Conservation (phyloP, 805 yeast genomes). For the Candida ficus region DNA sequence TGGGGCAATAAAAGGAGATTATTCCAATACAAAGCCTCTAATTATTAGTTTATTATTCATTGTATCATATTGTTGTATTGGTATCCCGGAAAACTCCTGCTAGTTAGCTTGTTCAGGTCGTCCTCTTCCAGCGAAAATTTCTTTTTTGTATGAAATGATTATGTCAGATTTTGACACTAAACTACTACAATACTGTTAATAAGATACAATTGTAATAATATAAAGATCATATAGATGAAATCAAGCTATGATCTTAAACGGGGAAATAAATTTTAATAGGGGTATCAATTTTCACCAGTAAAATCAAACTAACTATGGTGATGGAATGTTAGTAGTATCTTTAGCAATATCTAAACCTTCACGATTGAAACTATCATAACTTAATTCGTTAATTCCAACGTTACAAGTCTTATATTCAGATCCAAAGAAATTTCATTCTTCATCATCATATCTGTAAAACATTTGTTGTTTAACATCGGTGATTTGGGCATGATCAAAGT, state of each 20-base stretch:
- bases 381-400: conserved; percentile 13
- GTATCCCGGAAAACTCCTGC: background rate
- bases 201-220: too few relatives aligned
- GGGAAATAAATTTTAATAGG: background rate
- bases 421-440: conserved; percentile 24
- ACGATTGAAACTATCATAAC: conserved; percentile 16
- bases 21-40: background rate
- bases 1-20: background rate
- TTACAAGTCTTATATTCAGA: conserved; percentile 16
- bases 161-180: too few relatives aligned
- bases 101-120: too few relatives aligned
- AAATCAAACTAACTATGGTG: conserved; percentile 9
- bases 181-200: too few relatives aligned
- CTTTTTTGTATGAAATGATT: background rate
- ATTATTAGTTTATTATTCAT: too few relatives aligned
- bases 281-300: too few relatives aligned
- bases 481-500: conserved; percentile 23
- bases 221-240: background rate
- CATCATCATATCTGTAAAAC: conserved; percentile 18
- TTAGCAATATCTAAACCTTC: conserved; percentile 19
- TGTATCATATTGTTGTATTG: background rate
- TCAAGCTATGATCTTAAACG: background rate
- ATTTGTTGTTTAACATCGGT: conserved; percentile 22
- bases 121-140: background rate
- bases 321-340: conserved; percentile 22